Conservation (phyloP, 2,329 filamentous ascomycete species). For the Calonectria leucothoes region DNA sequence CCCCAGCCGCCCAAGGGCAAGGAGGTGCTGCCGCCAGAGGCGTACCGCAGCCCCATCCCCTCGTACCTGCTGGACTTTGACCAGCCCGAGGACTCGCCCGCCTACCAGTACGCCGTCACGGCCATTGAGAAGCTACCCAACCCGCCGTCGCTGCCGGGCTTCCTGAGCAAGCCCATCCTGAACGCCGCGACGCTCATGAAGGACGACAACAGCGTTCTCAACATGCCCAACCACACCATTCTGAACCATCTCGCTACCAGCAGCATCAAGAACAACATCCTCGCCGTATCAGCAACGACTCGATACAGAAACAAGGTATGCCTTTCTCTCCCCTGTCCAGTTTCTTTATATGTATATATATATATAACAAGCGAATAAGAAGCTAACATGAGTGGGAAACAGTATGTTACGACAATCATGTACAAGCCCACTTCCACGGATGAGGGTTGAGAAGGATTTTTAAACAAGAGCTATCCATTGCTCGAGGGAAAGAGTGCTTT, state of each 20-base stretch:
- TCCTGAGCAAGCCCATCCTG: conserved; percentile 92
- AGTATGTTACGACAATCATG: conserved; percentile 98
- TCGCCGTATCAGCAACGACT: conserved; percentile 97
- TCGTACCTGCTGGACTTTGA: conserved; percentile 90
- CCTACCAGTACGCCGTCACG: conserved; percentile 78
- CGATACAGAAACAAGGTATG: conserved; percentile 93
- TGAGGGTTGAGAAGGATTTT: conserved; percentile 48
- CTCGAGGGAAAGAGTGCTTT: neutral
- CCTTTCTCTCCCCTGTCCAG: conserved; percentile 7
- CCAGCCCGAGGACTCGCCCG: conserved; percentile 80
- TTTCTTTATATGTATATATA: too few relatives aligned
- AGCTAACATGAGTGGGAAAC: conserved; percentile 21
- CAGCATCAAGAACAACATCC: conserved; percentile 95
- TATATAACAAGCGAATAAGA: neutral
- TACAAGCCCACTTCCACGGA: conserved; percentile 87
- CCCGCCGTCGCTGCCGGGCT: conserved; percentile 88
- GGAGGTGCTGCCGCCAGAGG: conserved; percentile 64
- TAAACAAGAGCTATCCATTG: neutral
- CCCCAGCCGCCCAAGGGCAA: conserved; percentile 63
- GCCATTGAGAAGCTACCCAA: conserved; percentile 84
- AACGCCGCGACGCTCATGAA: conserved; percentile 94
- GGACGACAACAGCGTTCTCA: conserved; percentile 96
- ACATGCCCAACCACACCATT: conserved; percentile 97
- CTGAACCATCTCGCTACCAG: conserved; percentile 97
- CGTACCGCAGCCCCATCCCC: conserved; percentile 81